Evolutionary conservation across 208 protist genomes (phyloP), one percentile per base, ranked within the genome.

Genomic region (Sergeia podlipaevii): DNA sequence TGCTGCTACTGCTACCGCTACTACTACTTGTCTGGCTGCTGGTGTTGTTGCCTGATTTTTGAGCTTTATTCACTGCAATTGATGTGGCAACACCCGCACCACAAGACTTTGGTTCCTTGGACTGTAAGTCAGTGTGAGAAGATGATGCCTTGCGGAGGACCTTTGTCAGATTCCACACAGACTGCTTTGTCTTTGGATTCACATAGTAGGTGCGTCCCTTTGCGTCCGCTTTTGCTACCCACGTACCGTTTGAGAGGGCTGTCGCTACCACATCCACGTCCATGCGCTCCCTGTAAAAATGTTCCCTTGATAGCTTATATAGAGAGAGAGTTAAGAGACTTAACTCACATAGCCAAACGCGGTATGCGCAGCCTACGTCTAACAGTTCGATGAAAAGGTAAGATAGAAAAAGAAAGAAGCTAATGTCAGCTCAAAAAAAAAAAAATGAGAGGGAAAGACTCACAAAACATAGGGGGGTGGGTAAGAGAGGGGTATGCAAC

Each of bases 81-180:
- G n/a, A n/a, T n/a, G n/a, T n/a, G n/a, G n/a, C n/a, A n/a, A n/a
- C n/a, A n/a, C n/a, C n/a, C n/a, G n/a, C n/a, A n/a, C n/a, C n/a
- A n/a, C n/a, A n/a, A n/a, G n/a, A n/a, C n/a, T n/a, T n/a, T n/a
- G n/a, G n/a, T n/a, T n/a, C n/a, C n/a, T n/a, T n/a, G n/a, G n/a
- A n/a, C n/a, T n/a, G n/a, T n/a, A n/a, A n/a, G n/a, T n/a, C n/a
- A n/a, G n/a, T n/a, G n/a, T n/a, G n/a, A 44, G 6, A 13, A 24
- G 13, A 2, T 32, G n/a, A 13, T n/a, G 29, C 17, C 43, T 30
- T 26, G 28, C 18, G 42, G 42, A 29, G 33, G 24, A 46, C 59
- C 26, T 56, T 56, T 17, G 38, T 58, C 27, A 64, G 65, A 34
- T 76, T 58, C 74, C 74, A 73, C 1, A 68, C 71, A n/a, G 64